Evolutionary conservation across 1,284 basidiomycete species (phyloP).

Genomic region (Papiliotrema nemorosa): DNA sequence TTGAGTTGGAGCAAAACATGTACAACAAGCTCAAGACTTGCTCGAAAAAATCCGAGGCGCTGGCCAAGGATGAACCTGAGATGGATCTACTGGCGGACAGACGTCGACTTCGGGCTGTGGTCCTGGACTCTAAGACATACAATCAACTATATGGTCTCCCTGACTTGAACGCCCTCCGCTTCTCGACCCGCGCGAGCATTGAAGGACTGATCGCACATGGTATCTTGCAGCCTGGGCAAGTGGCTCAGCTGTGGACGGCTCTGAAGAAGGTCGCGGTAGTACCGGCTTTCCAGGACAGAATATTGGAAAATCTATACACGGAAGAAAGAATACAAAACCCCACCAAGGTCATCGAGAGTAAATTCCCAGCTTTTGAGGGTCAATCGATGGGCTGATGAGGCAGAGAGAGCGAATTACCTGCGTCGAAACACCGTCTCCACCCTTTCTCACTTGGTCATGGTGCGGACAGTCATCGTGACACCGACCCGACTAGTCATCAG

Average conservation of each 20-base stretch:
- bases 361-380: constrained; percentile 1
- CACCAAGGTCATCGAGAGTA: constrained; percentile 21
- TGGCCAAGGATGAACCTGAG: constrained; percentile 31
- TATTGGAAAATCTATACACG: constrained; percentile 41
- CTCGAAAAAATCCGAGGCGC: constrained; percentile 17
- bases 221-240: constrained; percentile 35
- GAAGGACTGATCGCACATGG: constrained; percentile 47
- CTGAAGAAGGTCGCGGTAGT: constrained; percentile 20
- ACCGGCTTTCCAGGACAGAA: constrained; percentile 26
- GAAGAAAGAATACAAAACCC: constrained; percentile 40
- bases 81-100: constrained; percentile 23
- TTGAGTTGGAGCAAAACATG: constrained; percentile 18
- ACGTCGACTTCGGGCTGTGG: constrained; percentile 9
- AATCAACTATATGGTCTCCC: constrained; percentile 19
- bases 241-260: constrained; percentile 15
- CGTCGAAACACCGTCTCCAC: constrained; percentile 9
- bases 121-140: constrained; percentile 8
- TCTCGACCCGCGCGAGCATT: constrained; percentile 37
- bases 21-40: constrained; percentile 16
- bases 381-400: background rate
- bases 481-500: constrained; percentile 46
- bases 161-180: constrained; percentile 24
- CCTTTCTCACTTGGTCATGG: constrained; percentile 35
- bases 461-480: constrained; percentile 44
- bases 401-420: constrained; percentile 25